Evolutionary conservation across 495 filamentous ascomycete genomes (phyloP).

Genomic region (Lophiostoma macrostomum): DNA sequence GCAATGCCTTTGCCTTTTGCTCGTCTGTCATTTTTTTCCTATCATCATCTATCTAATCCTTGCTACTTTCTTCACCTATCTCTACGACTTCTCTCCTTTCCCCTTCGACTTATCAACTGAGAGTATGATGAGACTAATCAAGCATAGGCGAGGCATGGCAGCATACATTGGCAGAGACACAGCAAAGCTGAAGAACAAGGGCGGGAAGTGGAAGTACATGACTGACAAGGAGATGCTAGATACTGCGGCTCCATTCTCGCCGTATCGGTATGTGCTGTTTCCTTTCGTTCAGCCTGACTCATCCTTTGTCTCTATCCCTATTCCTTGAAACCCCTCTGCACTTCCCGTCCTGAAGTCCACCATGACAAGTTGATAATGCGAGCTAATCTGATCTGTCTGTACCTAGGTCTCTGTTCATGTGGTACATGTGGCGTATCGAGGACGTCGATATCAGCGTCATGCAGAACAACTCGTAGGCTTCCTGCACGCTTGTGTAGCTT

Average conservation of each 20-base stretch:
- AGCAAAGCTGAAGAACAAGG: slow-evolving; percentile 73
- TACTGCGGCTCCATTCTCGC: slow-evolving; percentile 72
- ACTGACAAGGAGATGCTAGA: slow-evolving; percentile 87
- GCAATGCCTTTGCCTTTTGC: not conserved
- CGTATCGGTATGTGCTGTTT: slow-evolving; percentile 63
- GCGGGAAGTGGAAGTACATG: slow-evolving; percentile 89
- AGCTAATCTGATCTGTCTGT: no score
- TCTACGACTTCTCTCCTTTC: no score
- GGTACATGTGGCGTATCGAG: slow-evolving; percentile 90
- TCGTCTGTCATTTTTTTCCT: no score
- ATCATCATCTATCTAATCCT: no score
- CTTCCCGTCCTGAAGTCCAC: not conserved
- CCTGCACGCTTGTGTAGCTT: no score
- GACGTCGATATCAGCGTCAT: slow-evolving; percentile 70
- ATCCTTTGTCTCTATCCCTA: not conserved
- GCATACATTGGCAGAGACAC: slow-evolving; percentile 81
- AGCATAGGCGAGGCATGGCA: slow-evolving; percentile 73
- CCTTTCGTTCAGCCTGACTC: not conserved
- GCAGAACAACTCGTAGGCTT: slow-evolving; percentile 44
- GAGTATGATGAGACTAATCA: not conserved
- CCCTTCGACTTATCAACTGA: not conserved
- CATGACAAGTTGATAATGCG: slow-evolving; percentile 1
- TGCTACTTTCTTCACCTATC: no score
- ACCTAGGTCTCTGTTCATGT: slow-evolving; percentile 77
- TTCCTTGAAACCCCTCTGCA: slow-evolving; percentile 27